A percentile compares a stretch with the other conserved stretches of the same genome.
Conservation (phyloP, 169 alveolate species). For the Theileria orientalis region DNA sequence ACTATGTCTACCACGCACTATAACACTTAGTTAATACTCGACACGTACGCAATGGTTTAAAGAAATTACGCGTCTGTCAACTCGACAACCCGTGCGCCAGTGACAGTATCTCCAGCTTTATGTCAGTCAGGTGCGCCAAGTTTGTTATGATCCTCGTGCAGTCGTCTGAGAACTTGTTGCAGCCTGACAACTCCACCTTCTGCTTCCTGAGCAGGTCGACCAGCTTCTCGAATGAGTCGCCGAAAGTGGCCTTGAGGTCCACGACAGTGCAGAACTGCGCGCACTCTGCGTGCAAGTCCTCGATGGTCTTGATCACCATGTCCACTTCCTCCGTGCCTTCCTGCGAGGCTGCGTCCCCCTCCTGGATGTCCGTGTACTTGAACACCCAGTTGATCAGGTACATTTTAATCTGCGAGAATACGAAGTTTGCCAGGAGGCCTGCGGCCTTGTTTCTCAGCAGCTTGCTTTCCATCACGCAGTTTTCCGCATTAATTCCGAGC, state of each 20-base stretch:
- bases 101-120: constrained; percentile 46
- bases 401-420: neutral
- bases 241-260: neutral
- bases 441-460: neutral
- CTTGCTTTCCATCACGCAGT: constrained; percentile 16
- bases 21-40: too few species aligned
- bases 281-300: neutral
- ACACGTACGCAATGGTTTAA: too few species aligned
- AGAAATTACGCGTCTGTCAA: too few species aligned
- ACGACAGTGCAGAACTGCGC: constrained; percentile 4
- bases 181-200: neutral
- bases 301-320: neutral
- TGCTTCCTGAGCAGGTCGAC: neutral
- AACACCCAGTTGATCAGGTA: neutral
- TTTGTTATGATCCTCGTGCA: constrained; percentile 44
- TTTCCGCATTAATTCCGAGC: constrained; percentile 17
- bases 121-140: constrained; percentile 44
- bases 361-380: constrained; percentile 4
- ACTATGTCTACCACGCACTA: too few species aligned
- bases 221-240: constrained; percentile 5
- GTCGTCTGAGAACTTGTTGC: constrained; percentile 43
- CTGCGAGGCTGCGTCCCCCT: neutral
- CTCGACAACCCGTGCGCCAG: constrained; percentile 52
- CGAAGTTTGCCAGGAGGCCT: neutral
- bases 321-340: neutral